Base-by-base conservation (phyloP, 805 yeast species). In the Ogataea thermomethanolica region DNA sequence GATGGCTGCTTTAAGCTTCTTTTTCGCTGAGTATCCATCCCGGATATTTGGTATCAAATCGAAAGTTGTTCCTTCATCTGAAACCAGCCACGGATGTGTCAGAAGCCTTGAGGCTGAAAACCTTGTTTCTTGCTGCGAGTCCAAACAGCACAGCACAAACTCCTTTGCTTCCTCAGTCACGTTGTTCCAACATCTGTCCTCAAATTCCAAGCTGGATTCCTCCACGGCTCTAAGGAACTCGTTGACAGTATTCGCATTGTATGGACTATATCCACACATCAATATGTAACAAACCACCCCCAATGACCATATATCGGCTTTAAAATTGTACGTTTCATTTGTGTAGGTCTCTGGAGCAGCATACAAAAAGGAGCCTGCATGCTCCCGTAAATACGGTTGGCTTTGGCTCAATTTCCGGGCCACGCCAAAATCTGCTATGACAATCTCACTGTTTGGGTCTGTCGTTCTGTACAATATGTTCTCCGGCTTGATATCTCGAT, bases 361-460 rank as follows among this genome's bases (percentile, higher is more conserved):
- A 59, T 89, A 89, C 1, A 96, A 95, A 61, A 88, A 78, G 1
- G 95, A 83, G 1, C 96, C 96, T 3, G 55, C 53, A 17, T 45
- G 41, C 13, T 53, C 56, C 20, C 31, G 38, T 6, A 50, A 33
- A 22, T 37, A 43, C 2, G 44, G 41, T 23, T 40, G 39, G 15
- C 37, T 15, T 5, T 29, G 21, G 20, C 33, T 24, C 17, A 88
- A 63, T 48, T 75, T 71, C 61, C 84, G 84, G 25, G 96, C 96
- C 46, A 89, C 87, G 31, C 97, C 97, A 61, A 89, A 89, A 64
- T 89, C 97, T 1, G 95, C 95, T 48, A 89, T 69, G 8, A 88
- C 95, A 21, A 89, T 69, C 13, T 15, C 37, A 7, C 91, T 78
- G 47, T 80, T 69, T 8, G 66, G 69, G 14, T 69, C 73, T 5